phyloP scores from a whole-genome alignment of 192 early-diverging fungal genomes.

The Linnemannia hyalina region DNA sequence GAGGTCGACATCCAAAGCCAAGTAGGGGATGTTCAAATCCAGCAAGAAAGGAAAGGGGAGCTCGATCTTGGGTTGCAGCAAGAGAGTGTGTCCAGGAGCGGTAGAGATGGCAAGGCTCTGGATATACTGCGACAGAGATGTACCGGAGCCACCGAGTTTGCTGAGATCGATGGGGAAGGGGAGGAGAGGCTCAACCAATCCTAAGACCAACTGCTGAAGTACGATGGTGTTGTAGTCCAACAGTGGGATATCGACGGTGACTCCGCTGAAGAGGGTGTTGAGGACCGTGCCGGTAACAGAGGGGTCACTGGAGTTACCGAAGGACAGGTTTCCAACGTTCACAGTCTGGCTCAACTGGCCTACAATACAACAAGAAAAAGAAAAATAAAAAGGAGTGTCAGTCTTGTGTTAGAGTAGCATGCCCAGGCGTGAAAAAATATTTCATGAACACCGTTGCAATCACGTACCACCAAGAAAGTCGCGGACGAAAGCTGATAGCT shows the following conservation, averaged over 20 bases:
- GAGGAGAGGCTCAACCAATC: slow-evolving; percentile 21
- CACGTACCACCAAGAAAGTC: slow-evolving; percentile 37
- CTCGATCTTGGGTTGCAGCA: slow-evolving; percentile 39
- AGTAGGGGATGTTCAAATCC: slow-evolving; percentile 52
- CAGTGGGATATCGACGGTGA: slow-evolving; percentile 38
- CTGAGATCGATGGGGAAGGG: slow-evolving; percentile 49
- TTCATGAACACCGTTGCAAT: not conserved
- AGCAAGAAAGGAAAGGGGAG: slow-evolving; percentile 36
- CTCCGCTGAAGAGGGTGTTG: slow-evolving; percentile 39
- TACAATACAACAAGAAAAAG: not conserved
- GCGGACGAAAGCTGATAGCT: slow-evolving; percentile 27
- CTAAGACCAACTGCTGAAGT: slow-evolving; percentile 24
- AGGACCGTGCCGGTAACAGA: slow-evolving; percentile 22
- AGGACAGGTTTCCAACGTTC: slow-evolving; percentile 47
- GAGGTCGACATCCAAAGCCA: slow-evolving; percentile 42
- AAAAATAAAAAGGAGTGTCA: not conserved
- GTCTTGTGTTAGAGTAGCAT: not conserved
- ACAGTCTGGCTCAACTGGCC: slow-evolving; percentile 41
- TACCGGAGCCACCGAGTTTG: slow-evolving; percentile 21
- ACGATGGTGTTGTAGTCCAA: slow-evolving; percentile 39
- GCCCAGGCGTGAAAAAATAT: not conserved
- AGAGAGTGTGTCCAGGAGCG: slow-evolving; percentile 42
- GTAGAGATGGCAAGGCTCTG: slow-evolving; percentile 40
- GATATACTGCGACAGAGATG: slow-evolving; percentile 29
- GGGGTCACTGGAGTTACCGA: slow-evolving; percentile 18